phyloP scores from a whole-genome alignment of 192 early-diverging fungal species.

The Jimgerdemannia flammicorona region DNA sequence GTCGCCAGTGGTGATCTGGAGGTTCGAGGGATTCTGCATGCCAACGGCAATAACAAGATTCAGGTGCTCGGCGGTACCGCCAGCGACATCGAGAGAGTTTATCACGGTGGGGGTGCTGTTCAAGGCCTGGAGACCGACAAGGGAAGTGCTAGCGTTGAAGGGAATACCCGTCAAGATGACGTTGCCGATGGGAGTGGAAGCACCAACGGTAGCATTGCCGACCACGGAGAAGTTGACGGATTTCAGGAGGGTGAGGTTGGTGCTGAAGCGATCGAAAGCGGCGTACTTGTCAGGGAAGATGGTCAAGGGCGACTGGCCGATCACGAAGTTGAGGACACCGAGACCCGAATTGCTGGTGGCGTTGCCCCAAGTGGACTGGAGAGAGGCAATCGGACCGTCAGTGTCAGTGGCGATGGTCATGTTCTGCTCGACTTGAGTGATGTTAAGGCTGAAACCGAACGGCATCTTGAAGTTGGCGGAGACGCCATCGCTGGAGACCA shows the following conservation, averaged over 20 bases:
- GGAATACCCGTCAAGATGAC: slow-evolving; percentile 48
- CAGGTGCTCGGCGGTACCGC: slow-evolving; percentile 38
- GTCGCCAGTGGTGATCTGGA: slow-evolving; percentile 46
- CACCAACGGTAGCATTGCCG: slow-evolving; percentile 46
- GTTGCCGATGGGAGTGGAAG: slow-evolving; percentile 50
- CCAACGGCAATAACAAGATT: slow-evolving; percentile 34
- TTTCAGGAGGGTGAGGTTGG: slow-evolving; percentile 38
- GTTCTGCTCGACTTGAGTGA: slow-evolving; percentile 49
- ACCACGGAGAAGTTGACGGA: slow-evolving; percentile 36
- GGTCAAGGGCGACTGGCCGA: slow-evolving; percentile 40
- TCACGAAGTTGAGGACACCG: slow-evolving; percentile 44
- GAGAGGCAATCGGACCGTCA: slow-evolving; percentile 27
- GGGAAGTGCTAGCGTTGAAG: slow-evolving; percentile 43
- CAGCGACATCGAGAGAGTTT: slow-evolving; percentile 50
- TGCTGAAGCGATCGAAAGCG: slow-evolving; percentile 51
- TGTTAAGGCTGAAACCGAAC: slow-evolving; percentile 57
- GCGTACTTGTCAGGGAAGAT: slow-evolving; percentile 36
- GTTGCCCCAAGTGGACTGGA: slow-evolving; percentile 27
- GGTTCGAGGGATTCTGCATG: slow-evolving; percentile 40
- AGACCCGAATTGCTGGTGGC: slow-evolving; percentile 36
- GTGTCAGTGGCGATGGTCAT: slow-evolving; percentile 36
- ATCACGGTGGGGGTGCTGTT: slow-evolving; percentile 45
- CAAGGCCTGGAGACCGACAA: slow-evolving; percentile 55
- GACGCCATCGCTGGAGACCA: slow-evolving; percentile 39
- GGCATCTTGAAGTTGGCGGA: slow-evolving; percentile 52